Evolutionary conservation across 257 asterid species (phyloP).

Genomic region (Parsonsia alboflavescens): DNA sequence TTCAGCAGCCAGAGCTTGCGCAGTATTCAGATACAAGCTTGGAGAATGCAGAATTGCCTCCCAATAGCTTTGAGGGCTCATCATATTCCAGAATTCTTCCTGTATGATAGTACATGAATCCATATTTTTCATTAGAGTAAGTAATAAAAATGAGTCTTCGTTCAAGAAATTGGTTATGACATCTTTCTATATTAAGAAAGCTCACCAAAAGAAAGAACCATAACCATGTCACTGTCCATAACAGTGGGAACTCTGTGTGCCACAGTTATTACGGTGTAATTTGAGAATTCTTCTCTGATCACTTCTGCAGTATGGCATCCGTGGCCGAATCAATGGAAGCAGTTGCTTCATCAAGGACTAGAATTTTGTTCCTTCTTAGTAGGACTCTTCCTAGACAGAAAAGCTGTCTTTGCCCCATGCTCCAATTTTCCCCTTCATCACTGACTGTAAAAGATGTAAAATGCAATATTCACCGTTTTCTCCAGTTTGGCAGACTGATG

Average conservation of each 20-base stretch:
- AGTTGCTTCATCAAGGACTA: constrained; percentile 87
- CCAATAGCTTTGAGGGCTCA: constrained; percentile 65
- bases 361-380: constrained; percentile 47
- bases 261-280: constrained; percentile 62
- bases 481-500: neutral
- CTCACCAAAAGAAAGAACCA: constrained; percentile 69
- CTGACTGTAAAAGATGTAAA: constrained; percentile 37
- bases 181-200: too few relatives aligned
- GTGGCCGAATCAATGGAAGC: constrained; percentile 86
- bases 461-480: too few relatives aligned
- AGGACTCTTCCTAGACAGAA: constrained; percentile 80
- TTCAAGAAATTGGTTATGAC: too few relatives aligned
- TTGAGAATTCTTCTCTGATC: constrained; percentile 62
- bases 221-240: constrained; percentile 74
- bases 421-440: constrained; percentile 95
- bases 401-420: constrained; percentile 90
- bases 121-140: neutral
- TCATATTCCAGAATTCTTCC: constrained; percentile 61
- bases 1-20: constrained; percentile 60
- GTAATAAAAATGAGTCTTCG: too few relatives aligned
- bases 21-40: constrained; percentile 77
- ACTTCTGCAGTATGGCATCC: constrained; percentile 65
- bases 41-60: constrained; percentile 49
- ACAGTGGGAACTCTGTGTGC: constrained; percentile 93
- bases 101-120: constrained; percentile 19